A percentile compares a stretch with the other conserved stretches of the same genome.
phyloP scores from a whole-genome alignment of 2,329 filamentous ascomycete genomes.

The Penicillium sclerotiorum region DNA sequence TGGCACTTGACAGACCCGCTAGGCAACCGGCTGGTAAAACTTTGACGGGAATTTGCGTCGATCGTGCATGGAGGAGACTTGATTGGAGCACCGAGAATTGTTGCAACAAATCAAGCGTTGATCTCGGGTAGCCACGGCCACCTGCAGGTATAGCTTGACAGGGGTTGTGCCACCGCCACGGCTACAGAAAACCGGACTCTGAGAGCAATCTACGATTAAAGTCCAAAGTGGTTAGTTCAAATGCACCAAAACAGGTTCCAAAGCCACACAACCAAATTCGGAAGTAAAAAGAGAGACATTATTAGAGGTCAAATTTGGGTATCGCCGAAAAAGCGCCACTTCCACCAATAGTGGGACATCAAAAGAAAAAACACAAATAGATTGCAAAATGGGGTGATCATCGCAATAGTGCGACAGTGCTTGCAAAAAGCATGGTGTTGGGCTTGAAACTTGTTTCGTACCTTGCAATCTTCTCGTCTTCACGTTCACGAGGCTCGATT shows the following conservation, averaged over 20 bases:
- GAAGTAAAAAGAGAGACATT: slow-evolving; percentile 6
- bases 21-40: too few relatives aligned
- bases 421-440: slow-evolving; percentile 37
- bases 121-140: slow-evolving; percentile 16
- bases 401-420: slow-evolving; percentile 35
- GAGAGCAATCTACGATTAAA: slow-evolving; percentile 48
- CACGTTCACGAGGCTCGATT: slow-evolving; percentile 91
- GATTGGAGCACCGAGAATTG: slow-evolving; percentile 19
- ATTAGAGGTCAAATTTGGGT: slow-evolving; percentile 32
- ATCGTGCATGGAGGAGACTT: slow-evolving; percentile 7
- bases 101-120: slow-evolving; percentile 13
- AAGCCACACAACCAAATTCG: slow-evolving; percentile 14
- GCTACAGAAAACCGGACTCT: slow-evolving; percentile 52
- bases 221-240: slow-evolving; percentile 37
- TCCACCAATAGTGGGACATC: slow-evolving; percentile 10
- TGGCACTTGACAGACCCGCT: background rate
- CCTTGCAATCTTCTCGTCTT: slow-evolving; percentile 99
- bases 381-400: slow-evolving; percentile 24
- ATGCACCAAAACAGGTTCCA: slow-evolving; percentile 22
- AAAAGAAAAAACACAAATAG: slow-evolving; percentile 17
- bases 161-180: slow-evolving; percentile 19
- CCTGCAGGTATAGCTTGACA: slow-evolving; percentile 25
- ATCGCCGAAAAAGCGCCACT: slow-evolving; percentile 30
- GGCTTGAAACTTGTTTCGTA: slow-evolving; percentile 56
- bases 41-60: too few relatives aligned